phyloP scores from a whole-genome alignment of 192 early-diverging fungal genomes.

The Backusella circina region DNA sequence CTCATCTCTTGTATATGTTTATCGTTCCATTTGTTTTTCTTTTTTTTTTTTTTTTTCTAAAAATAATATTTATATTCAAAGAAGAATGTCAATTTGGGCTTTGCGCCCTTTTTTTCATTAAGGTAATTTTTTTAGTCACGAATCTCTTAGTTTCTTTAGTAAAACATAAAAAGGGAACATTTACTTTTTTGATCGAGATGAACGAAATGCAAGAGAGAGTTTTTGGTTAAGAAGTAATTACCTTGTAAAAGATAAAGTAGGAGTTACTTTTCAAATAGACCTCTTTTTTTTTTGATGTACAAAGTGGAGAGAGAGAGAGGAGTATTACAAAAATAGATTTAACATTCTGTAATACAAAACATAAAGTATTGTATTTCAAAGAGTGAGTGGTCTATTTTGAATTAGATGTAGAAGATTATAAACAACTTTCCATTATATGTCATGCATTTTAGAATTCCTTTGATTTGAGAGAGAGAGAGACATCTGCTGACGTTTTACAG shows the following conservation, averaged over 20 bases:
- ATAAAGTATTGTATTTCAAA: background rate
- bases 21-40: background rate
- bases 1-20: slow-evolving; percentile 6
- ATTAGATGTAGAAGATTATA: background rate
- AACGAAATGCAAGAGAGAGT: background rate
- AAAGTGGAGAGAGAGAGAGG: too few relatives aligned
- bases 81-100: slow-evolving; percentile 2
- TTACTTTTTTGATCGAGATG: background rate
- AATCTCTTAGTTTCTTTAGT: background rate
- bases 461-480: background rate
- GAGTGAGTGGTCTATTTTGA: background rate
- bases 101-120: background rate
- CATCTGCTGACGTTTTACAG: slow-evolving; percentile 4
- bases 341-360: background rate
- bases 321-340: background rate
- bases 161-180: background rate
- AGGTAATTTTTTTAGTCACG: background rate
- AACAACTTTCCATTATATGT: background rate
- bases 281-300: background rate
- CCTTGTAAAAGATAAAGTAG: background rate
- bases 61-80: background rate
- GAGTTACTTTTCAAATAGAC: background rate
- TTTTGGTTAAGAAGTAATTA: background rate
- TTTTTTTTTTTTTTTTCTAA: background rate
- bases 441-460: background rate